These are phyloP conservation scores for Aspergillus nidulans DNA, from an alignment of 495 filamentous ascomycete species.

Conservation along the genomic window DNA sequence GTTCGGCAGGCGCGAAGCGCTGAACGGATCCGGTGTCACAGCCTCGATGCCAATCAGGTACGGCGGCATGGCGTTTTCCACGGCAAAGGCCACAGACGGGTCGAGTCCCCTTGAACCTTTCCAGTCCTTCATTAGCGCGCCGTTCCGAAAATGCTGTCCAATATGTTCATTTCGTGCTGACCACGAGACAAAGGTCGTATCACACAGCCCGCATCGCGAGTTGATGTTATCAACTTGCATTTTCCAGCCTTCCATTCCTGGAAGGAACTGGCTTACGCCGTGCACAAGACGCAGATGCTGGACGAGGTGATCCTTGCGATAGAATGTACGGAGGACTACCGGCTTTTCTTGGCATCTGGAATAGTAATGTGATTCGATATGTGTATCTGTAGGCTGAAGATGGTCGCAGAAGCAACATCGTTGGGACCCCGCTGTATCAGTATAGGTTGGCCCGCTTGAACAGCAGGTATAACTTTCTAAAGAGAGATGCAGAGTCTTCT, in stretches of 20 bases:
- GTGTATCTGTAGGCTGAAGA: slow-evolving; percentile 11
- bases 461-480: slow-evolving; percentile 72
- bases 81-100: slow-evolving; percentile 52
- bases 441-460: slow-evolving; percentile 45
- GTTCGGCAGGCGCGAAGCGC: neutral
- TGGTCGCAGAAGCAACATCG: slow-evolving; percentile 21
- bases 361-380: slow-evolving; percentile 52
- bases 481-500: slow-evolving; percentile 69
- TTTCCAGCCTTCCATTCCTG: slow-evolving; percentile 66
- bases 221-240: slow-evolving; percentile 52
- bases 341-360: slow-evolving; percentile 57
- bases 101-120: slow-evolving; percentile 66
- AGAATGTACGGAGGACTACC: slow-evolving; percentile 58
- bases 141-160: slow-evolving; percentile 58
- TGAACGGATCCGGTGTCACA: slow-evolving; percentile 14
- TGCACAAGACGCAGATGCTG: slow-evolving; percentile 74
- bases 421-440: neutral
- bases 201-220: slow-evolving; percentile 64
- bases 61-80: slow-evolving; percentile 63
- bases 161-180: slow-evolving; percentile 56
- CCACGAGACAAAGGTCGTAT: slow-evolving; percentile 54
- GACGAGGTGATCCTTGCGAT: slow-evolving; percentile 73
- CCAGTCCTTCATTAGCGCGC: slow-evolving; percentile 62
- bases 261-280: slow-evolving; percentile 47
- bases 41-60: slow-evolving; percentile 29